Base-by-base conservation (phyloP, 2,329 filamentous ascomycete species). In the Dryadomyces quercivorus region DNA sequence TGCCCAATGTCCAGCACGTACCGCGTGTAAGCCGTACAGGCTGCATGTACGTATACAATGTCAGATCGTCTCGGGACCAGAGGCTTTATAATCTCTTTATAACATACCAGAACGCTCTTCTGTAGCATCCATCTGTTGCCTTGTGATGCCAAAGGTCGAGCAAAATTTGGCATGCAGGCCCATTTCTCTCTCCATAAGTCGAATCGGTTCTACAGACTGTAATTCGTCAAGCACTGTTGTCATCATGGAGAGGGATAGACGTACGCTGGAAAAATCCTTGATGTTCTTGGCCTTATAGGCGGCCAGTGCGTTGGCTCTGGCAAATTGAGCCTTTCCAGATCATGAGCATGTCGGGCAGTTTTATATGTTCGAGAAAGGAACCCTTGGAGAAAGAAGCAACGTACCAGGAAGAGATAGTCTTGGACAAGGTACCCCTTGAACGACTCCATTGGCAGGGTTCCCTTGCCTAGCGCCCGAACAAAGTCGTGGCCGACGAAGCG, bases 351-450 rank as follows among this genome's bases (percentile, higher is more conserved):
- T 5, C 8, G 7, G 36, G 10, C 9, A 40, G 3, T 36, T 36
- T 12, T 12, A 36, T 6, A 36, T 36, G 6, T 12, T 6, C 6
- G 34, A 36, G 34, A 36, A 36, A 18, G n/a, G n/a, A n/a, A n/a
- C n/a, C n/a, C n/a, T n/a, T n/a, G n/a, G n/a, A n/a, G n/a, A n/a
- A n/a, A n/a, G n/a, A n/a, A n/a, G n/a, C n/a, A n/a, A 22, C 75
- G 45, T 62, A 93, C 86, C 46, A 96, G 72, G 64, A 93, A 97
- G 5, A 95, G 75, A 63, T 96, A 96, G 63, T 97, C 92, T 63
- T 97, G 92, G 10, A 93, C 77, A 55, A 97, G 80, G 65, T 96
- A 97, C 43, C 85, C 78, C 67, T 90, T 93, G 74, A 95, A 97
- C 0, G 82, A 84, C 46, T 86, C 80, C 1, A 85, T 61, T 0